Percentiles rank a stretch among this genome's conserved stretches.
These are phyloP conservation scores for Bryopsis sp. DNA, from an alignment of 139 green algal genomes.

Conservation along the genomic window DNA sequence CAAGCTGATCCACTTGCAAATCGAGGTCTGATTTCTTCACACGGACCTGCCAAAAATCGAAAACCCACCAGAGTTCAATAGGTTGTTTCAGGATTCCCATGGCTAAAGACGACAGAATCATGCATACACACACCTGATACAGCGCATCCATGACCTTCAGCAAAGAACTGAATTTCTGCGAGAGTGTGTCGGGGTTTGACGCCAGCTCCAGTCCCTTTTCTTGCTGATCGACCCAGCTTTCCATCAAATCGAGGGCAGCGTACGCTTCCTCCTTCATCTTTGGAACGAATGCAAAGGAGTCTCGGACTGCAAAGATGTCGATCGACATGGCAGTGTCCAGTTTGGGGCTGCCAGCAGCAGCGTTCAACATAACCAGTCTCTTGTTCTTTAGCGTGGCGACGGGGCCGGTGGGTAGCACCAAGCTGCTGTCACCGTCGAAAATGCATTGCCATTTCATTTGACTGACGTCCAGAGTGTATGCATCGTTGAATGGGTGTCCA, in stretches of 20 bases:
- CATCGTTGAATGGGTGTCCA: conserved; percentile 58
- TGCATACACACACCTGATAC: conserved; percentile 31
- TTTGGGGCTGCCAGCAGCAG: conserved; percentile 46
- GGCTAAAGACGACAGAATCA: background rate
- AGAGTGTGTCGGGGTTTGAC: conserved; percentile 25
- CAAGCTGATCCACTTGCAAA: conserved; percentile 69
- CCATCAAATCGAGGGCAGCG: conserved; percentile 43
- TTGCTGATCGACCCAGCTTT: conserved; percentile 57
- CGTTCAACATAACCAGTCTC: conserved; percentile 17
- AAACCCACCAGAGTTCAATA: background rate
- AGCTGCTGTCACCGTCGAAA: conserved; percentile 38
- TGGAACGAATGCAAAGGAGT: conserved; percentile 37
- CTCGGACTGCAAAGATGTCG: conserved; percentile 41
- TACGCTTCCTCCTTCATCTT: conserved; percentile 36
- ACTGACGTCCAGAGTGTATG: conserved; percentile 52
- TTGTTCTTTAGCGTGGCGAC: conserved; percentile 24
- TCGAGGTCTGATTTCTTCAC: conserved; percentile 54
- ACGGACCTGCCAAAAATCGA: conserved; percentile 30
- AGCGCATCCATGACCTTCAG: conserved; percentile 71
- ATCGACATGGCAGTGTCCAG: conserved; percentile 50
- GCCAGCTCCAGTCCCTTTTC: conserved; percentile 55
- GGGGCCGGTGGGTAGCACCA: conserved; percentile 32
- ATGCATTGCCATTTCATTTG: conserved; percentile 41
- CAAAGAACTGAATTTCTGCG: conserved; percentile 30
- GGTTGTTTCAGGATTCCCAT: background rate